These are phyloP conservation scores for Novymonas esmeraldas DNA, from an alignment of 208 protist species.

Conservation along the genomic window DNA sequence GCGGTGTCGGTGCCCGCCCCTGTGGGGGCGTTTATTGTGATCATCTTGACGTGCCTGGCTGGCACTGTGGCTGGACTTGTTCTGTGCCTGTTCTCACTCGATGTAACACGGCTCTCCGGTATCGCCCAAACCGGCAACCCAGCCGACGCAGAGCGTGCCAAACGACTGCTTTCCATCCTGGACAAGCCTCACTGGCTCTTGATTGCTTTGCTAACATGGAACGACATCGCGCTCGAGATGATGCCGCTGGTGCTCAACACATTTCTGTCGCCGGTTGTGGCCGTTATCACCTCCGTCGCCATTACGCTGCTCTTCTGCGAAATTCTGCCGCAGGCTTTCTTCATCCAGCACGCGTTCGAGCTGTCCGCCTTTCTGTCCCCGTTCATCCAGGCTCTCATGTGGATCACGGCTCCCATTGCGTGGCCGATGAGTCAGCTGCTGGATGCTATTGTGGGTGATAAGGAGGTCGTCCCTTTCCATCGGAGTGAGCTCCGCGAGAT, in stretches of 20 bases:
- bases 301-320: conserved; percentile 75
- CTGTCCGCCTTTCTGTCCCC: conserved; percentile 54
- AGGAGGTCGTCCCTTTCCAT: conserved; percentile 62
- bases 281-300: conserved; percentile 54
- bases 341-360: conserved; percentile 60
- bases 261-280: conserved; percentile 53
- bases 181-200: conserved; percentile 71
- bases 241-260: conserved; percentile 69
- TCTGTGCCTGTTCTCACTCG: conserved; percentile 69
- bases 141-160: conserved; percentile 37
- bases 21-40: conserved; percentile 44
- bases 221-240: conserved; percentile 70
- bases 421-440: conserved; percentile 74
- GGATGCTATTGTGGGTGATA: conserved; percentile 63
- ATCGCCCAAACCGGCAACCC: conserved; percentile 31
- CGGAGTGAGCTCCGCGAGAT: conserved; percentile 61
- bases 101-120: conserved; percentile 45
- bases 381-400: conserved; percentile 61
- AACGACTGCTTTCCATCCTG: conserved; percentile 56
- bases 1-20: conserved; percentile 33
- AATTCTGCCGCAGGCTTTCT: conserved; percentile 76
- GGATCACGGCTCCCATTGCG: conserved; percentile 52
- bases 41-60: conserved; percentile 49
- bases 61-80: conserved; percentile 59
- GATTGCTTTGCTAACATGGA: conserved; percentile 62